phyloP scores from a whole-genome alignment of 2,329 filamentous ascomycete species.

The Fusarium nodosum region DNA sequence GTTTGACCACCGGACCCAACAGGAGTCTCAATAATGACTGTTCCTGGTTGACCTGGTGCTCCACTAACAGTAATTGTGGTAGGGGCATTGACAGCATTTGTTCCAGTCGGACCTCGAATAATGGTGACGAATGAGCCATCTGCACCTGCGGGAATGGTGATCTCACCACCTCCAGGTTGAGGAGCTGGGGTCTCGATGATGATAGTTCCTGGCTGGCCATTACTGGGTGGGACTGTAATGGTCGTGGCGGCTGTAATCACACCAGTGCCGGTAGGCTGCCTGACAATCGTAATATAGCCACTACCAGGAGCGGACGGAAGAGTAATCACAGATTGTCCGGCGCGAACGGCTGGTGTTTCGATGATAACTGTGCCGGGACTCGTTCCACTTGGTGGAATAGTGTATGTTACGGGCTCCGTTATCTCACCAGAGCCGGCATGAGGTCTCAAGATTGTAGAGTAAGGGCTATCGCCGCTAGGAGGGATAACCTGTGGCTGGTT shows the following conservation, averaged over 20 bases:
- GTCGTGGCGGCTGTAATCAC: conserved; percentile 34
- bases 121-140: conserved; percentile 30
- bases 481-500: conserved; percentile 33
- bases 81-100: conserved; percentile 20
- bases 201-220: conserved; percentile 29
- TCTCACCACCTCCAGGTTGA: conserved; percentile 15
- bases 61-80: conserved; percentile 32
- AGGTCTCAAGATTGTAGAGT: conserved; percentile 29
- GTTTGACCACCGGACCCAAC: conserved; percentile 11
- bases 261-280: conserved; percentile 17
- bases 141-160: conserved; percentile 33
- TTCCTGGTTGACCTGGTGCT: conserved; percentile 30
- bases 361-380: conserved; percentile 33
- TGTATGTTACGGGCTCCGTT: conserved; percentile 35
- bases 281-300: conserved; percentile 33
- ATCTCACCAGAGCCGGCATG: conserved; percentile 29
- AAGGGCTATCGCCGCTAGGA: conserved; percentile 27
- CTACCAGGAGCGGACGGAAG: conserved; percentile 40
- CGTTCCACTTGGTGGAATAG: conserved; percentile 23
- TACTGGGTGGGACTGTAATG: conserved; percentile 24
- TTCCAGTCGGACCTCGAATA: conserved; percentile 34
- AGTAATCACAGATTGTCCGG: conserved; percentile 28
- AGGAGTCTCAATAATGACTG: conserved; percentile 39
- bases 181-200: conserved; percentile 38
- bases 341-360: conserved; percentile 28